These are phyloP conservation scores for Podospora australis DNA, from an alignment of 495 filamentous ascomycete species.

Conservation along the genomic window DNA sequence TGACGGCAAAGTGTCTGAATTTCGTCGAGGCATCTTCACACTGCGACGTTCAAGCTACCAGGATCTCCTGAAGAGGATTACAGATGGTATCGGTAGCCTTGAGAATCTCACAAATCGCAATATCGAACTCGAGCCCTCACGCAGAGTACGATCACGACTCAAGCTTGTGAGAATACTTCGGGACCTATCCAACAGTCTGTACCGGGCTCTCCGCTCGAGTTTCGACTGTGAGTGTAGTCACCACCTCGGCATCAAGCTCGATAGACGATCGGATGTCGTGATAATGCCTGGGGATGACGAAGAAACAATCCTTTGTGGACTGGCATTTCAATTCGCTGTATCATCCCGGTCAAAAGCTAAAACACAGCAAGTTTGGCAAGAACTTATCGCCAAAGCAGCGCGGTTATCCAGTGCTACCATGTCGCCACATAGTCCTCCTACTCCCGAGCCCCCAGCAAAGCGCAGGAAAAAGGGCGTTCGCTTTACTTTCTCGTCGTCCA, in stretches of 20 bases:
- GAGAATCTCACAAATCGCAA: conserved; percentile 27
- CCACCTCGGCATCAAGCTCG: conserved; percentile 12
- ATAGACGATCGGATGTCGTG: conserved; percentile 6
- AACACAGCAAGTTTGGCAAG: neutral
- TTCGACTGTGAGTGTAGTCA: conserved; percentile 28
- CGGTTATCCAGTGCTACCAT: neutral
- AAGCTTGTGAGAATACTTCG: conserved; percentile 23
- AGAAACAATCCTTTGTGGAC: conserved; percentile 6
- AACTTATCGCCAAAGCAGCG: neutral
- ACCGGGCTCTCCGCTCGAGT: conserved; percentile 25
- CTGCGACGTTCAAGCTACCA: conserved; percentile 23
- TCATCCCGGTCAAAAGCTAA: neutral
- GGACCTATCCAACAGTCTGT: conserved; percentile 27
- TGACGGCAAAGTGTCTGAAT: conserved; percentile 11
- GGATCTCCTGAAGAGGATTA: conserved; percentile 24
- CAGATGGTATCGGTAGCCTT: conserved; percentile 27
- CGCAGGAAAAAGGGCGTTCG: neutral
- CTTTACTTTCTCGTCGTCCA: no score
- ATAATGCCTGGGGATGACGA: conserved; percentile 19
- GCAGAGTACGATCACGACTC: conserved; percentile 15
- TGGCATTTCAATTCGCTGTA: conserved; percentile 1
- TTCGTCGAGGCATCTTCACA: conserved; percentile 24
- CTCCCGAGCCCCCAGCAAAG: neutral
- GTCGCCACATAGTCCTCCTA: no score
- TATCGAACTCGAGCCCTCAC: conserved; percentile 25